These are phyloP conservation scores for Cercospora zeae-maydis DNA, from an alignment of 2,329 filamentous ascomycete species.

Conservation along the genomic window DNA sequence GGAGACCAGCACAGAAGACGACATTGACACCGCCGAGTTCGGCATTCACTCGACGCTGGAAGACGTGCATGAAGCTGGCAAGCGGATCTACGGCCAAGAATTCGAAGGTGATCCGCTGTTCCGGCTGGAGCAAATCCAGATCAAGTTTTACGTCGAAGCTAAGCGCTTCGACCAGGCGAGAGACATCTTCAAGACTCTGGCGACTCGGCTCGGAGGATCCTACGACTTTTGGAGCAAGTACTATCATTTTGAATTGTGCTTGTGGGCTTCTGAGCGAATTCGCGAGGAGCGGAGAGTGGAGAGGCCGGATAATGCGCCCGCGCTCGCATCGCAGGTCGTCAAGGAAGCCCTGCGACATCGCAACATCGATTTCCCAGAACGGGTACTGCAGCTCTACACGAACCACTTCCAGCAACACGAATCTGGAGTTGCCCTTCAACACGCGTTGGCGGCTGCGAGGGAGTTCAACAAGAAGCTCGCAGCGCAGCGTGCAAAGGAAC, in stretches of 20 bases:
- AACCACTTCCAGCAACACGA: constrained; percentile 90
- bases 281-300: constrained; percentile 50
- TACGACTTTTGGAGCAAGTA: constrained; percentile 94
- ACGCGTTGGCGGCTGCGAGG: constrained; percentile 69
- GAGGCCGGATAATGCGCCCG: constrained; percentile 59
- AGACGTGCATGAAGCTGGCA: constrained; percentile 73
- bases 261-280: constrained; percentile 58
- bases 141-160: constrained; percentile 85
- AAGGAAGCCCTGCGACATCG: constrained; percentile 62
- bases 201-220: constrained; percentile 66
- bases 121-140: constrained; percentile 84
- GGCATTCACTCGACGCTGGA: constrained; percentile 82
- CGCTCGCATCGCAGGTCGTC: constrained; percentile 71
- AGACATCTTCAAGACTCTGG: constrained; percentile 67
- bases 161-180: constrained; percentile 73
- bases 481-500: constrained; percentile 64
- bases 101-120: constrained; percentile 87
- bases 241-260: constrained; percentile 85
- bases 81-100: constrained; percentile 69
- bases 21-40: constrained; percentile 83
- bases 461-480: constrained; percentile 62
- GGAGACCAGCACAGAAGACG: constrained; percentile 68
- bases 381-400: constrained; percentile 68
- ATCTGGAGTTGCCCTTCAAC: constrained; percentile 68
- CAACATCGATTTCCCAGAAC: constrained; percentile 72